Base-by-base conservation (phyloP, 192 early-diverging fungal species). In the Backusella australiensis region DNA sequence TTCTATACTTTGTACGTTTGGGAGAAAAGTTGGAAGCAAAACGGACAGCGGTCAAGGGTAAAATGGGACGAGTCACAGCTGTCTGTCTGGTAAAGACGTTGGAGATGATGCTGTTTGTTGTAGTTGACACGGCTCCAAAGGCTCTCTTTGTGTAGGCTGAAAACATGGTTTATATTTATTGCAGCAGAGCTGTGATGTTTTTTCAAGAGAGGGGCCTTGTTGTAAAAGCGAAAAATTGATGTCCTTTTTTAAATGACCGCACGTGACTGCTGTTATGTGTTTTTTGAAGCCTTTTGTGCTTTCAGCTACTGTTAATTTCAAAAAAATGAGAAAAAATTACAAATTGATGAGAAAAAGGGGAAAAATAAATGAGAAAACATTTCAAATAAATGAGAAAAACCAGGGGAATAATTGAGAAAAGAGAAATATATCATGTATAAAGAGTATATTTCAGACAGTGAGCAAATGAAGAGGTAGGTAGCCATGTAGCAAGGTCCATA, bases 1-100 rank as follows among this genome's bases (percentile, higher is more conserved):
- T 96, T 81, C 91, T 88, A 78, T 93, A 91, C 80, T 92, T 92
- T 67, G 85, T 80, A 72, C 86, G 88, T 52, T 91, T 90, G 23
- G 96, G 95, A 72, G 93, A 91, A 77, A 95, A 84, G 70, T 90
- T 91, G 42, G 90, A 86, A 34, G 88, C 79, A 72, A 85, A 85
- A 29, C 93, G 93, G 15, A 68, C 79, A 63, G 74, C 82, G 78
- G 23, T 75, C 38, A 46, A 44, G 12, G 74, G 41, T 44, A 75
- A 44, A 49, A 44, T 29, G 15, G 70, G 38, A 7, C 42, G 70
- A 19, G 12, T 39, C 5, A 67, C 26, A 19, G 17, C 26, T 6
- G 72, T 4, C 36, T 34, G 52, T 41, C 34, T 38, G 1, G 14
- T 17, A 9, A 74, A 65, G 12, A 59, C 72, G 63, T 74, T 59